phyloP scores from a whole-genome alignment of 2,329 filamentous ascomycete genomes.

The Cordyceps fumosorosea region DNA sequence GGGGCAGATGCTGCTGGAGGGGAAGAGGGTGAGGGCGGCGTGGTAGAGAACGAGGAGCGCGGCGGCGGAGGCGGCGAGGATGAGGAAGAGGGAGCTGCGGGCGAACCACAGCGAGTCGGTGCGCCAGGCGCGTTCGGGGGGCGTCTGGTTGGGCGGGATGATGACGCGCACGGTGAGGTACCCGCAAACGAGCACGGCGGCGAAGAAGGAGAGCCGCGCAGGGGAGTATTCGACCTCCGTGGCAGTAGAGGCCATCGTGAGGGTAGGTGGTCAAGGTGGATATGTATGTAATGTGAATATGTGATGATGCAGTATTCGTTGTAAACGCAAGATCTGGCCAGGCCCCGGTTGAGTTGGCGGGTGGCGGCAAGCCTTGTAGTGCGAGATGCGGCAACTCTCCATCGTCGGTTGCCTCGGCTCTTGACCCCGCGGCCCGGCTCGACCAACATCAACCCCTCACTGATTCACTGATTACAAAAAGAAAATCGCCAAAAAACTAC shows the following conservation, averaged over 20 bases:
- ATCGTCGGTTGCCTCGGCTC: neutral
- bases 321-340: neutral
- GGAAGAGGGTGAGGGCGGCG: neutral
- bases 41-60: neutral
- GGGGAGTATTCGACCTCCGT: neutral
- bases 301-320: neutral
- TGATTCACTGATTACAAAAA: too few species aligned
- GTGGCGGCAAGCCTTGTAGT: neutral
- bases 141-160: constrained; percentile 6
- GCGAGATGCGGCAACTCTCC: neutral
- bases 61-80: neutral
- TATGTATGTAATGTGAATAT: too few species aligned
- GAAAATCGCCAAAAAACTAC: too few species aligned
- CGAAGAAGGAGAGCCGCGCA: neutral
- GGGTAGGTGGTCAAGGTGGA: neutral
- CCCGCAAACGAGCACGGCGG: neutral
- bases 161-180: constrained; percentile 1
- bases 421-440: too few species aligned
- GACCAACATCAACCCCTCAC: too few species aligned
- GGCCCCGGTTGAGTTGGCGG: too few species aligned
- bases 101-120: constrained; percentile 2
- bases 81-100: neutral
- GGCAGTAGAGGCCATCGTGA: neutral
- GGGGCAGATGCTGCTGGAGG: neutral
- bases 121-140: neutral